Percentiles rank a stretch among this genome's conserved stretches.
Evolutionary conservation across 2,329 filamentous ascomycete genomes (phyloP).

Genomic region (Calonectria fujianensis): DNA sequence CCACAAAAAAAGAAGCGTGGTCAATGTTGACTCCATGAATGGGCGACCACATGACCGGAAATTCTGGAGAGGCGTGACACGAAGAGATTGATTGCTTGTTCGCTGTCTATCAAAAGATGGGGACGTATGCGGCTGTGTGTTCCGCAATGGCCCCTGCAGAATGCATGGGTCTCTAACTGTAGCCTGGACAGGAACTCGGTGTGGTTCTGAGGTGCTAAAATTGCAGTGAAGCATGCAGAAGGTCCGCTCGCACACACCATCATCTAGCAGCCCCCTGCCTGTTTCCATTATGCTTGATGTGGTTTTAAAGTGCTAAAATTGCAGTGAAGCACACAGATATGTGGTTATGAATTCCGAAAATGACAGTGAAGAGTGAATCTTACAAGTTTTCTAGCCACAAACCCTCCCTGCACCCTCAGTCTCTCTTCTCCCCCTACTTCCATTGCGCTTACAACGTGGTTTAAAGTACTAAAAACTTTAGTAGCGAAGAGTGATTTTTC

Average conservation of each 20-base stretch:
- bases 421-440: no score
- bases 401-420: no score
- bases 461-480: no score
- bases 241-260: no score
- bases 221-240: background rate
- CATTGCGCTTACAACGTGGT: no score
- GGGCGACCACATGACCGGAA: conserved; percentile 34
- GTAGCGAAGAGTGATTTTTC: no score
- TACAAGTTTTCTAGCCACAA: no score
- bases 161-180: background rate
- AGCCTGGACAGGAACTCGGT: background rate
- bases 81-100: conserved; percentile 25
- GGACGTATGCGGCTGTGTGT: background rate
- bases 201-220: background rate
- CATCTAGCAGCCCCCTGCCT: no score
- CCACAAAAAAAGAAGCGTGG: conserved; percentile 18
- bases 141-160: conserved; percentile 2
- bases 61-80: conserved; percentile 27
- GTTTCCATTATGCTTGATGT: background rate
- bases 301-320: background rate
- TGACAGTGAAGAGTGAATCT: no score
- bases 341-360: no score
- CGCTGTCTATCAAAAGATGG: conserved; percentile 26
- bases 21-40: conserved; percentile 11
- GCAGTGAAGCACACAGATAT: background rate